Base-by-base conservation (phyloP, 140 eudicot genomes). In the Anethum foeniculum region DNA sequence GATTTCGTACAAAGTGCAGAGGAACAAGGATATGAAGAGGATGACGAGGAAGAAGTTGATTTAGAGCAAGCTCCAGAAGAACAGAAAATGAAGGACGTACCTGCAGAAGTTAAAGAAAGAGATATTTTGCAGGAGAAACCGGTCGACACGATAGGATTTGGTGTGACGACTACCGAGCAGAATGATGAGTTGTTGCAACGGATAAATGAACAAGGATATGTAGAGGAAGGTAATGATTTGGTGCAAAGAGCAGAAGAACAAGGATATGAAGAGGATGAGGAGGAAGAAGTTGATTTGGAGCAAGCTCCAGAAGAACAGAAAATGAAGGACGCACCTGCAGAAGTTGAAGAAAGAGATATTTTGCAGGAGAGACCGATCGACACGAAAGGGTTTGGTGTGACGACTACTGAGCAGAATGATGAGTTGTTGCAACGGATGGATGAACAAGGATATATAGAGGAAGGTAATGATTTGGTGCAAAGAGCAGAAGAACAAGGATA, bases 21-120 rank as follows among this genome's bases (percentile, higher is more conserved):
- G 36, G 72, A 65, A 65, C 72, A 25, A 65, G 73, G 41, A 67
- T 67, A 67, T 67, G 73, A 67, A 67, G 73, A 67, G 43, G 39
- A 67, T 12, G 73, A 4, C 10, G 43, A 30, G 15, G 68, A 25
- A 60, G 13, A 60, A 9, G 32, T 25, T 67, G 34, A 67, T 30
- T 12, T 67, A 43, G 73, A 9, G 73, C 73, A 67, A 25, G 77
- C 5, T 7, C 32, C 48, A 13, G 51, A 73, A 12, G 77, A 73
- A 12, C 56, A 73, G 25, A 43, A 77, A 49, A n/a, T 62, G 65
- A 47, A 68, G 44, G 84, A 79, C 10, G 25, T 15, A 48, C 23
- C 36, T 38, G 44, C 44, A 60, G 78, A 30, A 21, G 38, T 83
- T 62, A 46, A 18, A 71, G 34, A 3, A 34, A 34, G 38, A 39